phyloP scores from a whole-genome alignment of 2,329 filamentous ascomycete genomes.

The Colletotrichum sp. region DNA sequence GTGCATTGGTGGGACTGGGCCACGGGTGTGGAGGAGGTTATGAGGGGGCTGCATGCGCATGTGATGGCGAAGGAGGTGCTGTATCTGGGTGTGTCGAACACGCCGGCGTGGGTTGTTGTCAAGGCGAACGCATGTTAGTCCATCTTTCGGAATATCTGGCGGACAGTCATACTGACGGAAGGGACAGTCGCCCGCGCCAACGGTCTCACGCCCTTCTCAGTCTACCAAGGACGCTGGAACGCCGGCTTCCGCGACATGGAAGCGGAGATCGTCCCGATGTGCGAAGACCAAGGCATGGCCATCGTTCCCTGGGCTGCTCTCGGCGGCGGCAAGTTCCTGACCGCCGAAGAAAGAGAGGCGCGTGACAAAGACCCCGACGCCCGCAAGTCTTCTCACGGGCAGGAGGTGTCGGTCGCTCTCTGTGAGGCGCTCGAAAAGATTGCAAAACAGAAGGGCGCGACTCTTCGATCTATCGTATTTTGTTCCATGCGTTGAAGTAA shows the following conservation, averaged over 20 bases:
- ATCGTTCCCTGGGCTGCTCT: constrained; percentile 64
- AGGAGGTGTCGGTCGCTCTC: not conserved
- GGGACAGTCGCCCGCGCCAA: constrained; percentile 29
- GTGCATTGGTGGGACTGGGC: constrained; percentile 48
- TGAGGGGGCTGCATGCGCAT: constrained; percentile 42
- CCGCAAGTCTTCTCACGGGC: not conserved
- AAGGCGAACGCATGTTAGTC: constrained; percentile 35
- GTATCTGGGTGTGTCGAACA: constrained; percentile 44
- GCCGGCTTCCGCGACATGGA: constrained; percentile 38
- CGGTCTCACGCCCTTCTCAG: constrained; percentile 37
- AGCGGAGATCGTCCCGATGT: constrained; percentile 46
- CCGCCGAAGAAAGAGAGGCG: constrained; percentile 33
- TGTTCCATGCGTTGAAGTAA: too few relatives aligned
- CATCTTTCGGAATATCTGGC: not conserved
- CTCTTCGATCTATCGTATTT: not conserved
- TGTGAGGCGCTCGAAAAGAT: constrained; percentile 14
- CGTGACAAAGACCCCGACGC: constrained; percentile 17
- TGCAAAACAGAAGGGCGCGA: constrained; percentile 2
- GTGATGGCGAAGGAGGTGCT: constrained; percentile 43
- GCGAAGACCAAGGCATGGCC: constrained; percentile 48
- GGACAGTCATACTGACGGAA: not conserved
- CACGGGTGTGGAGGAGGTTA: constrained; percentile 43
- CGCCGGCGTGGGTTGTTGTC: constrained; percentile 42
- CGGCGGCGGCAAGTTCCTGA: constrained; percentile 55
- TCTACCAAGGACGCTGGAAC: constrained; percentile 44